Percentiles rank a stretch among this genome's conserved stretches.
These are phyloP conservation scores for Sungouiozyma ichnusensis DNA, from an alignment of 805 yeast species.

Conservation along the genomic window DNA sequence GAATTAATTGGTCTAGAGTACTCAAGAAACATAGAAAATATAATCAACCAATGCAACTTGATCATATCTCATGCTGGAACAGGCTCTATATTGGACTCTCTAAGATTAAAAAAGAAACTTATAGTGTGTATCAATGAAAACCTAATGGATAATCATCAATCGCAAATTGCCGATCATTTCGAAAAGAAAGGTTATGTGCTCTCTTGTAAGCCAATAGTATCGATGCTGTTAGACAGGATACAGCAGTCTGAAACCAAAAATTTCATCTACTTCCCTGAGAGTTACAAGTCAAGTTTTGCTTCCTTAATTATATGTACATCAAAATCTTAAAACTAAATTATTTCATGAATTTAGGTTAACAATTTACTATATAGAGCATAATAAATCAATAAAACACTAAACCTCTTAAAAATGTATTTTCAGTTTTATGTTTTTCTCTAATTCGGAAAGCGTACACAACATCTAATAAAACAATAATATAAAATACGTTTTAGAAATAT, in stretches of 20 bases:
- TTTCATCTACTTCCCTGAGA: neutral
- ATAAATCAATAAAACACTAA: too few relatives aligned
- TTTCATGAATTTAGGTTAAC: too few relatives aligned
- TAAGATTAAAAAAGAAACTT: conserved; percentile 45
- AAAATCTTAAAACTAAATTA: too few relatives aligned
- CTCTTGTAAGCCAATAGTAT: conserved; percentile 9
- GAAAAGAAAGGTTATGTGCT: conserved; percentile 24
- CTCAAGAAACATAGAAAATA: conserved; percentile 7
- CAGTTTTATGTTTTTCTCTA: too few relatives aligned
- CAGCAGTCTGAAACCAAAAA: neutral
- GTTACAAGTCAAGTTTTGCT: neutral
- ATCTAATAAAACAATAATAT: too few relatives aligned
- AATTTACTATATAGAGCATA: too few relatives aligned
- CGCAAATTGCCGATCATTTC: conserved; percentile 59
- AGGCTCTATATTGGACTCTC: conserved; percentile 78
- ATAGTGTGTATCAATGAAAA: conserved; percentile 60
- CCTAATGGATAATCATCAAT: conserved; percentile 84
- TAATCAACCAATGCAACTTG: conserved; percentile 34
- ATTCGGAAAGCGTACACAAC: neutral
- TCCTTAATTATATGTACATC: neutral
- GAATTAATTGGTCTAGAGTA: conserved; percentile 9
- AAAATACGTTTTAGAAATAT: too few relatives aligned
- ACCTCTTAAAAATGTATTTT: too few relatives aligned
- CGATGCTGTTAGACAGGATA: neutral
- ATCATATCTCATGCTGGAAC: conserved; percentile 88